Evolutionary conservation across 2,329 filamentous ascomycete genomes (phyloP), one percentile per base, ranked within the genome.

Genomic region (Sclerotinia glacialis): DNA sequence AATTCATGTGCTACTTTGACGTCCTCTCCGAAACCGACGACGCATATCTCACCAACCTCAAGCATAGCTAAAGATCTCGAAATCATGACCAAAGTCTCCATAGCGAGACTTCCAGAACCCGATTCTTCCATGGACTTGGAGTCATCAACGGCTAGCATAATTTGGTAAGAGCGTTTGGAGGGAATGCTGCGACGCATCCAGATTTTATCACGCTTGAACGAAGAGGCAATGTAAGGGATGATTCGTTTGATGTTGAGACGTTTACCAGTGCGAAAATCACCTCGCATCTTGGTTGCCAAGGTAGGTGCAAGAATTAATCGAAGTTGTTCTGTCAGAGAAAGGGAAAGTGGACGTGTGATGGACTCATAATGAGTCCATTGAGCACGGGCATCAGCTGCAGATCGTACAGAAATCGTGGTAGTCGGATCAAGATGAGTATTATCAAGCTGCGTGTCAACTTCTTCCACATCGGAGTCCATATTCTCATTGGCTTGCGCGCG

Each of bases 131-230:
- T 99, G 68, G 89, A 93, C 78, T 91, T 91, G 74, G 90, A 94
- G 81, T 99, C 95, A 78, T 99, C 95, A 47, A 99, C 92, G 49
- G 95, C 96, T 60, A 99, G 89, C 81, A 99, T 88, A 78, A 99
- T 96, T 79, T 99, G 96, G 79, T 99, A 99, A 67, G 89, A 90
- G 50, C 96, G 90, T 80, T 98, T 98, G 47, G 89, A 94, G 1
- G 96, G 96, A 60, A 97, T 88, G 44, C 87, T 89, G 66, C 96
- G 88, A 18, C 96, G 90, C 89, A 99, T 96, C 95, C 95, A 99
- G 79, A 99, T 99, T 83, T 99, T 99, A 85, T 99, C 95, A 68
- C 95, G 91, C 83, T 97, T 98, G 84, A 97, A 99, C 76, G 91
- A 89, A 0, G 93, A 98, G 1, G 96, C 95, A 73, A 99, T 98